Evolutionary conservation across 257 asterid genomes (phyloP).

Genomic region (Nicotiana obtusifolia): DNA sequence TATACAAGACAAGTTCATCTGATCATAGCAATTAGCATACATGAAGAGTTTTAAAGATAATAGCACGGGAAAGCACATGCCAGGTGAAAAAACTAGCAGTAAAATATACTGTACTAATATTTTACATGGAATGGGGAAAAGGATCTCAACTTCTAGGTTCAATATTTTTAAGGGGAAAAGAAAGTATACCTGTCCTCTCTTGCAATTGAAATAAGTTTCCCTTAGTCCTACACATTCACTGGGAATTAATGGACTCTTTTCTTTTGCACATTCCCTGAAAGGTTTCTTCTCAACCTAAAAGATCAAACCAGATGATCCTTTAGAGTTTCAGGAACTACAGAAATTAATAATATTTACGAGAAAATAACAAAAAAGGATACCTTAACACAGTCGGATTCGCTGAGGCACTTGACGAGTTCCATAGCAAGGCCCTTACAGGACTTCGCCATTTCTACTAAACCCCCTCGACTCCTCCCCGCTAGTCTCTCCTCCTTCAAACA

Average conservation of each 20-base stretch:
- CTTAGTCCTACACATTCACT: constrained; percentile 85
- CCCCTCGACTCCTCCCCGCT: background rate
- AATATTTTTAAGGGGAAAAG: background rate
- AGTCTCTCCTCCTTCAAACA: background rate
- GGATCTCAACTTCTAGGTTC: background rate
- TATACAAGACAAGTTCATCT: background rate
- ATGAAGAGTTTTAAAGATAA: background rate
- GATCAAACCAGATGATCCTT: background rate
- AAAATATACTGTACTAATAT: background rate
- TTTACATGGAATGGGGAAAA: too few relatives aligned
- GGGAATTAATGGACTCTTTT: constrained; percentile 64
- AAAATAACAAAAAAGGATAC: constrained; percentile 20
- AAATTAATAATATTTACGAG: background rate
- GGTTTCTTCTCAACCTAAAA: constrained; percentile 71
- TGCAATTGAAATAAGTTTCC: constrained; percentile 94
- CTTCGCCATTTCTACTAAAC: constrained; percentile 54
- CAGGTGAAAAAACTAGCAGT: background rate
- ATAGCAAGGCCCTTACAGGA: constrained; percentile 90
- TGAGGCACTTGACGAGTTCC: constrained; percentile 87
- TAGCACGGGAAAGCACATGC: background rate
- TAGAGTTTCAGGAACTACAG: background rate
- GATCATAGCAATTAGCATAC: background rate
- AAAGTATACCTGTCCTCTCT: constrained; percentile 78
- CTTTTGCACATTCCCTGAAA: constrained; percentile 76
- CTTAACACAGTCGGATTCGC: constrained; percentile 92